Percentiles rank a stretch among this genome's conserved stretches.
Evolutionary conservation across 2,329 filamentous ascomycete genomes (phyloP).

Genomic region (Stachybotrys chlorohalonatus): DNA sequence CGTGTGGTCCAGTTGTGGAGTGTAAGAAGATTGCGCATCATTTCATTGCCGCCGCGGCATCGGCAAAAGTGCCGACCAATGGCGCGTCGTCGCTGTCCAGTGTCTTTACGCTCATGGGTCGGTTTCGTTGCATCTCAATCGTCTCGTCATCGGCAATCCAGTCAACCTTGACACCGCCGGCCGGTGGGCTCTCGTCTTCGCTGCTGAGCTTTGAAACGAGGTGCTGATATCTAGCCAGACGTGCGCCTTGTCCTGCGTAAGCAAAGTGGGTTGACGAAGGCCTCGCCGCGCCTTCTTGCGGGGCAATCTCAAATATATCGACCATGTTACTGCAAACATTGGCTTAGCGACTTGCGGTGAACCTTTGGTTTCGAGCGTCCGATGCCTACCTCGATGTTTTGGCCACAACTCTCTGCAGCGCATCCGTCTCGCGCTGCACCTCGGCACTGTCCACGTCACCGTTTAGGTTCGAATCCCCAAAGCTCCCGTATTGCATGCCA

Average conservation of each 20-base stretch:
- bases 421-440: constrained; percentile 54
- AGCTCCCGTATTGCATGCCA: constrained; percentile 52
- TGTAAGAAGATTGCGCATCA: constrained; percentile 7
- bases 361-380: not conserved
- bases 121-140: constrained; percentile 33
- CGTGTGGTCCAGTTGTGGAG: not conserved
- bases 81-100: constrained; percentile 26
- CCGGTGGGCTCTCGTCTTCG: constrained; percentile 24
- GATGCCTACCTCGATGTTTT: constrained; percentile 52
- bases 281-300: constrained; percentile 33
- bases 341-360: not conserved
- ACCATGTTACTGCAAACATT: constrained; percentile 47
- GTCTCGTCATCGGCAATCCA: constrained; percentile 45
- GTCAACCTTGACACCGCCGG: constrained; percentile 41
- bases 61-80: constrained; percentile 52
- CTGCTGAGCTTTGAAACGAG: constrained; percentile 50
- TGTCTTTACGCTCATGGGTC: constrained; percentile 21
- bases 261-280: constrained; percentile 29
- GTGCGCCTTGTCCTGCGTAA: constrained; percentile 46
- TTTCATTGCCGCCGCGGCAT: constrained; percentile 45
- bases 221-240: constrained; percentile 49
- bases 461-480: constrained; percentile 45
- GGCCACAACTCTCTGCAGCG: constrained; percentile 53
- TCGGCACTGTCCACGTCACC: constrained; percentile 52
- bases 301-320: constrained; percentile 57